phyloP scores from a whole-genome alignment of 495 filamentous ascomycete species.

The Penicillium riverlandense region DNA sequence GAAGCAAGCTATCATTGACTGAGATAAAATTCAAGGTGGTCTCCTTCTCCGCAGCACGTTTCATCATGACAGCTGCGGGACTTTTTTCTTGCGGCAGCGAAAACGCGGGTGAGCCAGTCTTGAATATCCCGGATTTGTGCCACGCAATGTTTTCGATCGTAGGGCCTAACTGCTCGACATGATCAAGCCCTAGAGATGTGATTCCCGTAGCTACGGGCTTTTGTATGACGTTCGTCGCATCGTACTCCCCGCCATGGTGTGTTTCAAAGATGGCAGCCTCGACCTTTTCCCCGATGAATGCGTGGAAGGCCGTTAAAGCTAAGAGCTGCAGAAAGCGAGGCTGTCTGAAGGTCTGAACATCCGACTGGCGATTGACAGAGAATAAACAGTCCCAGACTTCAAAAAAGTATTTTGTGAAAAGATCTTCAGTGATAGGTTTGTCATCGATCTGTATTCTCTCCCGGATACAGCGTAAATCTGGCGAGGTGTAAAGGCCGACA shows the following conservation, averaged over 20 bases:
- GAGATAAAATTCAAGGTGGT: slow-evolving; percentile 48
- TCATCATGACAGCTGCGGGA: slow-evolving; percentile 51
- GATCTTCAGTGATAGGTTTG: slow-evolving; percentile 34
- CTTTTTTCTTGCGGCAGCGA: slow-evolving; percentile 53
- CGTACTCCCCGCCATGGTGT: slow-evolving; percentile 79
- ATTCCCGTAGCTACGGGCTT: slow-evolving; percentile 62
- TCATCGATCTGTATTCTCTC: slow-evolving; percentile 61
- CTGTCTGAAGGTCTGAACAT: slow-evolving; percentile 6
- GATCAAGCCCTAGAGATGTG: slow-evolving; percentile 73
- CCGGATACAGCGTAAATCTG: slow-evolving; percentile 52
- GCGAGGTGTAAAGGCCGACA: slow-evolving; percentile 61
- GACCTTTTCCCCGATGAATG: slow-evolving; percentile 63
- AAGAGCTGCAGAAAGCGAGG: slow-evolving; percentile 58
- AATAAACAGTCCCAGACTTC: slow-evolving; percentile 56
- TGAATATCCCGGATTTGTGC: slow-evolving; percentile 88
- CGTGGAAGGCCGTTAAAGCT: slow-evolving; percentile 68
- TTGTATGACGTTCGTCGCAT: slow-evolving; percentile 73
- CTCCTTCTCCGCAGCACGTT: slow-evolving; percentile 56
- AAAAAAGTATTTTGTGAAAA: slow-evolving; percentile 58
- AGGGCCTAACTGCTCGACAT: slow-evolving; percentile 61
- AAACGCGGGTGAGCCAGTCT: slow-evolving; percentile 56
- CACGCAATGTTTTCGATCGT: slow-evolving; percentile 79
- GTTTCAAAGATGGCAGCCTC: slow-evolving; percentile 71
- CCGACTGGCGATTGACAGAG: slow-evolving; percentile 1
- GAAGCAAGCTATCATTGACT: slow-evolving; percentile 37